Base-by-base conservation (phyloP, 768 basidiomycete species). In the Tricholoma terreum region DNA sequence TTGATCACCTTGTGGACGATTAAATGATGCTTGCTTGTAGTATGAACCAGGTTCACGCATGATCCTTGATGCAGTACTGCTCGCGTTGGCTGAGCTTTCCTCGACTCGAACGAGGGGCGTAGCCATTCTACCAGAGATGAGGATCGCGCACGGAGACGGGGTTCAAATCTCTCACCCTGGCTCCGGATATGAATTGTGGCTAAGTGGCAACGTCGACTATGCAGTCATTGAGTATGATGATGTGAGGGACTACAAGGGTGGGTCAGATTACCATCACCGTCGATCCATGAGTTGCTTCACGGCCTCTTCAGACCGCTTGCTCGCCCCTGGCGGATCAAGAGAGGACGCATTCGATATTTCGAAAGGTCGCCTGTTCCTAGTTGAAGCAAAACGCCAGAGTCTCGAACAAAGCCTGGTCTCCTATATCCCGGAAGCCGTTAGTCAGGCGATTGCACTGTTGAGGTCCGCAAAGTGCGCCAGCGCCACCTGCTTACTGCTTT, bases 21-120 rank as follows among this genome's bases (percentile, higher is more conserved):
- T 60, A 62, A 58, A 46, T 61, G 45, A 48, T 45, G 35, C 21
- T 60, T 62, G 50, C 59, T 62, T 27, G 43, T 56, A 73, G 70
- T 65, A 61, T 45, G 59, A 57, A 63, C 46, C 67, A 42, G 65
- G 67, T 50, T 58, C 64, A 7, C 65, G 67, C 31, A 73, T 73
- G 69, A 65, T 73, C 58, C 64, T 70, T 57, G 65, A 73, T 45
- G 67, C 69, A 19, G 60, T 73, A 58, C 60, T 71, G 55, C 61
- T 73, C 55, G 33, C 69, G 15, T 60, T 69, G 55, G 61, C 62
- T 8, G 61, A 68, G 51, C 67, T 71, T 58, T 34, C 46, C 61
- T 64, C 64, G 34, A 57, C 49, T 52, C 4, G 58, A 54, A 17
- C 59, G 51, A 60, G 58, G 1, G 57, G 53, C 24, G 64, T 70